A percentile compares a stretch with the other conserved stretches of the same genome.
These are phyloP conservation scores for Alternaria sp. DNA, from an alignment of 2,329 filamentous ascomycete species.

Conservation along the genomic window DNA sequence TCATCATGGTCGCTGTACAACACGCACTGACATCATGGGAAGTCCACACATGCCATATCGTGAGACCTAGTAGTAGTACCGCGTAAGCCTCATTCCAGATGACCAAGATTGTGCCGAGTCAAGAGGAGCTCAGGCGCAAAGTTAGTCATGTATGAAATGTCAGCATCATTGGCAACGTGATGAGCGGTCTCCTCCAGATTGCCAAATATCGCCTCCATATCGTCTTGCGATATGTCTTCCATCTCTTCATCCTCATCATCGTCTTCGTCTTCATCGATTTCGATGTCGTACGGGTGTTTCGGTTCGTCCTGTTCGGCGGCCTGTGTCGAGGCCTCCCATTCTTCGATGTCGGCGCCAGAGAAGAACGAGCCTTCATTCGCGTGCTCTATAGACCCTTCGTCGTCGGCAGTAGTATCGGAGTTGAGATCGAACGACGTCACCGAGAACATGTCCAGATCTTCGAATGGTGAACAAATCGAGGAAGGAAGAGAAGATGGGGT, in stretches of 20 bases:
- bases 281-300: neutral
- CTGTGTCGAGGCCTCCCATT: conserved; percentile 12
- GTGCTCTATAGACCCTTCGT: neutral
- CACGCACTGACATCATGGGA: neutral
- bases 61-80: neutral
- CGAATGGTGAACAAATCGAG: conserved; percentile 14
- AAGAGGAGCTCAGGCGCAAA: conserved; percentile 28
- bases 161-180: conserved; percentile 8
- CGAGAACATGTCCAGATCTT: conserved; percentile 21
- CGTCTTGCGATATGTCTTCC: conserved; percentile 17
- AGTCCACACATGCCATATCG: neutral
- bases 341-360: conserved; percentile 13
- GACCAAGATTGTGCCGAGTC: conserved; percentile 10
- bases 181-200: conserved; percentile 19
- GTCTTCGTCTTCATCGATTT: neutral
- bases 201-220: conserved; percentile 16
- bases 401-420: neutral
- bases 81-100: conserved; percentile 3
- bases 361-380: conserved; percentile 15
- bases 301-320: neutral
- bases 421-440: conserved; percentile 10
- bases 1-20: neutral
- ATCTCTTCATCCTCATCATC: conserved; percentile 18
- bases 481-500: conserved; percentile 12
- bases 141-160: conserved; percentile 27